phyloP scores from a whole-genome alignment of 495 filamentous ascomycete genomes.

The Penicillium pancosmium region DNA sequence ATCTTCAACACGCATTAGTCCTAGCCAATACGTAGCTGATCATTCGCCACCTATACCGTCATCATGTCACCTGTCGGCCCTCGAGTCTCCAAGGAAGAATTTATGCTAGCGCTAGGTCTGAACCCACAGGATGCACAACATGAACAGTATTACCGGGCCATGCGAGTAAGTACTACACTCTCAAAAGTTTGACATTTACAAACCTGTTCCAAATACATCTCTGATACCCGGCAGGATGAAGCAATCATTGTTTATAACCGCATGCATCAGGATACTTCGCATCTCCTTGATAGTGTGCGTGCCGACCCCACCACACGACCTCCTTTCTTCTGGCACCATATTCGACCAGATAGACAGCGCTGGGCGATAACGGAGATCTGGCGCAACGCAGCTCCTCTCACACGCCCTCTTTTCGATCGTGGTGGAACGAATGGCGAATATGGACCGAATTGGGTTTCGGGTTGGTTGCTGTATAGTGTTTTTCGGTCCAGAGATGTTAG shows the following conservation, averaged over 20 bases:
- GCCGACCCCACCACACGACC: conserved; percentile 37
- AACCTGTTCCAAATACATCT: background rate
- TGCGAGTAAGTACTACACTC: conserved; percentile 39
- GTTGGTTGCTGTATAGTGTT: conserved; percentile 61
- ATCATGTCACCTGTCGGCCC: conserved; percentile 41
- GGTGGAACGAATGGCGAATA: conserved; percentile 45
- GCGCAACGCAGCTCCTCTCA: conserved; percentile 36
- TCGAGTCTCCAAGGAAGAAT: conserved; percentile 51
- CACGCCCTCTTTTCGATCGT: conserved; percentile 41
- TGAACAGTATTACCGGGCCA: conserved; percentile 47
- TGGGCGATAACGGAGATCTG: conserved; percentile 46
- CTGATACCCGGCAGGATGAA: conserved; percentile 39
- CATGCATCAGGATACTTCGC: conserved; percentile 42
- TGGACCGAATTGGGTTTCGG: conserved; percentile 59
- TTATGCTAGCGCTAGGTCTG: conserved; percentile 45
- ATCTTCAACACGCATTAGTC: background rate
- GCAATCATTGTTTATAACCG: conserved; percentile 48
- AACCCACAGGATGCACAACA: conserved; percentile 43
- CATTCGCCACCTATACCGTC: background rate
- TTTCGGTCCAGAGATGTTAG: conserved; percentile 60
- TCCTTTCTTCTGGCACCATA: conserved; percentile 53
- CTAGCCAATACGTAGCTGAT: background rate
- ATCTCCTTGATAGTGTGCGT: conserved; percentile 44
- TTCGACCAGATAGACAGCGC: conserved; percentile 45
- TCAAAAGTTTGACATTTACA: background rate